Evolutionary conservation across 2,329 filamentous ascomycete genomes (phyloP).

Genomic region (Xylariaceae sp.): DNA sequence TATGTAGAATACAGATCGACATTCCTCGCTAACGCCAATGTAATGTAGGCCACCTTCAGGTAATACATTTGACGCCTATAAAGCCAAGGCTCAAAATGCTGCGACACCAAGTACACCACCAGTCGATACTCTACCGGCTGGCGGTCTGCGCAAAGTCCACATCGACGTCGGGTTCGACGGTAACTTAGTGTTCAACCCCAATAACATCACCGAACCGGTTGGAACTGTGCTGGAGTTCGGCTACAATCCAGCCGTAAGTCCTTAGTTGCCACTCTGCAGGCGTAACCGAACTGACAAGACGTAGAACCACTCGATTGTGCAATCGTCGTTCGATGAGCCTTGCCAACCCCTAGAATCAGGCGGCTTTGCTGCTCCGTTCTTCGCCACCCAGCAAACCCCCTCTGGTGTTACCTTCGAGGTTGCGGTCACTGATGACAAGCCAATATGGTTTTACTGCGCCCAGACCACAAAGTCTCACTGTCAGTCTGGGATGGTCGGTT

Average conservation of each 20-base stretch:
- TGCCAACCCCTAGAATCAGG: conserved; percentile 40
- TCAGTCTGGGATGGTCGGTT: conserved; percentile 50
- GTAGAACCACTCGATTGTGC: conserved; percentile 43
- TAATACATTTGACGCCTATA: conserved; percentile 43
- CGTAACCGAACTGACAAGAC: neutral
- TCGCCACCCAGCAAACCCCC: conserved; percentile 37
- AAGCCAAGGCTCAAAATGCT: conserved; percentile 29
- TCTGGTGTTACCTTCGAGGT: conserved; percentile 40
- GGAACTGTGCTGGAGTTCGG: conserved; percentile 40
- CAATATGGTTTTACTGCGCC: conserved; percentile 45
- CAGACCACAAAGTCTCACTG: conserved; percentile 40
- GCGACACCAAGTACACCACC: conserved; percentile 36
- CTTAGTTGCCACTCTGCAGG: neutral
- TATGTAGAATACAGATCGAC: neutral
- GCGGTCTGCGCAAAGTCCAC: conserved; percentile 38
- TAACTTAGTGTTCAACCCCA: conserved; percentile 38
- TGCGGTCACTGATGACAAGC: conserved; percentile 36
- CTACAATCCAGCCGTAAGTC: conserved; percentile 38
- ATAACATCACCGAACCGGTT: conserved; percentile 38
- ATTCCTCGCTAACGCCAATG: conserved; percentile 7
- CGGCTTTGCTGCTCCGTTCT: conserved; percentile 45
- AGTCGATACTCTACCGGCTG: conserved; percentile 33
- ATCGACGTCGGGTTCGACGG: conserved; percentile 40
- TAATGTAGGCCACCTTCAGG: conserved; percentile 31
- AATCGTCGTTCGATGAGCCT: conserved; percentile 44